Conservation (phyloP, 495 filamentous ascomycete species). For the Poronia punctata region DNA sequence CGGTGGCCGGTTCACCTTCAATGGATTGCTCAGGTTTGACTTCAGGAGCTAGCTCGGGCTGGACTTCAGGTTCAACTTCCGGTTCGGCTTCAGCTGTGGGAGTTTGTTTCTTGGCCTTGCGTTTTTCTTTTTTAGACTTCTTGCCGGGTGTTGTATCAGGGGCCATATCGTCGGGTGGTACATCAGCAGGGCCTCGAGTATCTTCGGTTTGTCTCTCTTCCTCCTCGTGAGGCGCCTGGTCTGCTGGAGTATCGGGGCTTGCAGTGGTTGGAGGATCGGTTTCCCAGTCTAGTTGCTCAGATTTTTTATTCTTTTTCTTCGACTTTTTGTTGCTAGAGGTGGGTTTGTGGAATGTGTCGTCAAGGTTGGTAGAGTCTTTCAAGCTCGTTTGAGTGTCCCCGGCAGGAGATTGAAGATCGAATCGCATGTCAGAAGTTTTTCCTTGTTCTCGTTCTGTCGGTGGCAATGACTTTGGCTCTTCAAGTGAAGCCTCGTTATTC, state of each 20-base stretch:
- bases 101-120: constrained; percentile 19
- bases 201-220: too few relatives aligned
- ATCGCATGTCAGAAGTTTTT: constrained; percentile 10
- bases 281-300: constrained; percentile 11
- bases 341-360: constrained; percentile 12
- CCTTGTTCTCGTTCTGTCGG: constrained; percentile 14
- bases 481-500: constrained; percentile 3
- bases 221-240: constrained; percentile 7
- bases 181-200: too few relatives aligned
- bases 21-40: not conserved
- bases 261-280: constrained; percentile 5
- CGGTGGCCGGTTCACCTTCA: not conserved
- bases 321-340: constrained; percentile 7
- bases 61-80: constrained; percentile 3
- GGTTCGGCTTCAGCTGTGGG: constrained; percentile 16
- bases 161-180: too few relatives aligned
- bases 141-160: constrained; percentile 16
- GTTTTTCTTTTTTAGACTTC: constrained; percentile 27
- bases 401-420: constrained; percentile 11
- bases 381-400: constrained; percentile 10
- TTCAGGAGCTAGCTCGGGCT: constrained; percentile 5
- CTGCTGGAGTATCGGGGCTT: constrained; percentile 12
- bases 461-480: constrained; percentile 5
- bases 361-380: constrained; percentile 13
- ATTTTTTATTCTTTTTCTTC: constrained; percentile 21